Base-by-base conservation (phyloP, 352 stramenopile species). In the Pythium periplocum region DNA sequence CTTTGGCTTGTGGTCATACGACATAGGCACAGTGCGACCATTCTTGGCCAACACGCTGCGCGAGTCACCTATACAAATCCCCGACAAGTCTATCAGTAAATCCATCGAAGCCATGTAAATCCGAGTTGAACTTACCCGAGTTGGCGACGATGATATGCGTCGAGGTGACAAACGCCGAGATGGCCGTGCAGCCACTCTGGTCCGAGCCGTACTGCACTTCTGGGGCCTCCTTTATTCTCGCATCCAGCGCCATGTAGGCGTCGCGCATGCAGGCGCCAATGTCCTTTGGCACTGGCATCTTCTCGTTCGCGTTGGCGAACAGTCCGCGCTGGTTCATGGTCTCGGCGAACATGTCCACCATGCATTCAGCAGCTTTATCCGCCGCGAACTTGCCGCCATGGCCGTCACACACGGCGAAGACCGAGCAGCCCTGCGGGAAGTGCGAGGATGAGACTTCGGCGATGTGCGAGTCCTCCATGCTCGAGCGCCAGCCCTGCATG, bases 1-100 rank as follows among this genome's bases (percentile, higher is more conserved):
- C 56, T 87, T 85, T 26, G 90, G 90, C 60, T 97, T 97, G 75
- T 97, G 91, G 65, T 98, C 91, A 45, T 78, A 87, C 26, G 84
- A 95, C 72, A 96, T 90, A 33, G 83, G 74, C 17, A 93, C 66
- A 1, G 70, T 81, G 6, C 50, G 52, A 10, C 64, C 62, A 26
- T 68, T 51, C 52, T 85, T 90, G 42, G 57, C 69, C 42, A 91
- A 69, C 39, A 93, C 74, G 42, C 78, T 85, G 53, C 84, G 69
- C n/a, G 84, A 94, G 64, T 93, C 84, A 17, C 82, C 73, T 81
- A 48, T 32, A 55, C 8, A 43, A 9, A 36, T 41, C 39, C 10
- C 30, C 7, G 17, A 26, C 17, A 26, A 26, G 17, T 26, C 17
- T 26, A 26, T 26, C 17, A 26, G 17, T 26, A 26, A 26, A 26